A percentile compares a stretch with the other conserved stretches of the same genome.
phyloP scores from a whole-genome alignment of 192 early-diverging fungal genomes.

The Dimargaris cristalligena region DNA sequence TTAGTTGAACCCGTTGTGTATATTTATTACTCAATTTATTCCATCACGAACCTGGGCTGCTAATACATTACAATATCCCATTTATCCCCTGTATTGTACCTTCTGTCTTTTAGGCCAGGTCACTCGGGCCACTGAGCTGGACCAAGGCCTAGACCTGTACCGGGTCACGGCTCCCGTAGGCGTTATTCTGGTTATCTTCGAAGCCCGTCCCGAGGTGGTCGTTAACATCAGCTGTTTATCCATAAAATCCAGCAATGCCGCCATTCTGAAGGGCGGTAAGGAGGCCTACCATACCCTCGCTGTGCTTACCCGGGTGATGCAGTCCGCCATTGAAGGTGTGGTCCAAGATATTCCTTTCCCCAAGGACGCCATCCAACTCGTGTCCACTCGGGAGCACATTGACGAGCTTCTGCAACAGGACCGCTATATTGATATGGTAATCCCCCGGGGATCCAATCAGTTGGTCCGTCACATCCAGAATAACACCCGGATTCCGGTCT shows the following conservation, averaged over 20 bases:
- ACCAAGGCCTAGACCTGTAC: slow-evolving; percentile 74
- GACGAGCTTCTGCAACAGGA: slow-evolving; percentile 69
- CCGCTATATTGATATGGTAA: slow-evolving; percentile 85
- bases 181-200: slow-evolving; percentile 92
- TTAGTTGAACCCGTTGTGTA: not conserved
- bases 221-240: slow-evolving; percentile 91
- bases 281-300: slow-evolving; percentile 70
- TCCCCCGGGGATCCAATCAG: slow-evolving; percentile 84
- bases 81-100: not conserved
- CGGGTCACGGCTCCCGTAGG: slow-evolving; percentile 86
- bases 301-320: slow-evolving; percentile 56
- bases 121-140: slow-evolving; percentile 57
- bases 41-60: no score
- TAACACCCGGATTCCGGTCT: slow-evolving; percentile 94
- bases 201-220: slow-evolving; percentile 95
- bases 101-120: slow-evolving; percentile 26
- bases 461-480: slow-evolving; percentile 84
- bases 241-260: slow-evolving; percentile 94
- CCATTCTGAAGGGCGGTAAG: slow-evolving; percentile 94
- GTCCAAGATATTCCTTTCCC: slow-evolving; percentile 32
- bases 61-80: no score
- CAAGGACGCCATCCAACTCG: slow-evolving; percentile 62
- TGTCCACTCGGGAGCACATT: slow-evolving; percentile 81
- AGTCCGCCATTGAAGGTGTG: slow-evolving; percentile 46
- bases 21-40: slow-evolving; percentile 10